Conservation (phyloP, 768 basidiomycete species). For the Suillus clintonianus region DNA sequence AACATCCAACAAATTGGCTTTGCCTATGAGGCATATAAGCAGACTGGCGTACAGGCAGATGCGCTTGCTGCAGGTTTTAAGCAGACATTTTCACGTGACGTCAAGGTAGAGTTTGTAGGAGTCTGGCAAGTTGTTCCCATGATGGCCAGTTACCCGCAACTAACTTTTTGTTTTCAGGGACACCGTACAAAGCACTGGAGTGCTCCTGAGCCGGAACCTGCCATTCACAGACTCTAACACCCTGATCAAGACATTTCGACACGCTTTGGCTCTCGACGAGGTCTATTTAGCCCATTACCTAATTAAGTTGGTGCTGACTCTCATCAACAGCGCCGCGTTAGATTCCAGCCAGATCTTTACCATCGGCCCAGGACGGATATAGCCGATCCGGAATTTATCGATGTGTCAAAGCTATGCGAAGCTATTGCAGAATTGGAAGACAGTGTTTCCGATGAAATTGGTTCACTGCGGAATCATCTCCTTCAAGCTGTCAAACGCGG, state of each 20-base stretch:
- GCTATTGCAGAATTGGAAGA: neutral
- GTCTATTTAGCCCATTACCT: conserved; percentile 32
- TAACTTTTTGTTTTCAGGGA: conserved; percentile 49
- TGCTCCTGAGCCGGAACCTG: conserved; percentile 56
- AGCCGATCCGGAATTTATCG: conserved; percentile 30
- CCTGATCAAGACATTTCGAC: conserved; percentile 70
- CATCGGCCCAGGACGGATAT: conserved; percentile 39
- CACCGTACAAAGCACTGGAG: conserved; percentile 76
- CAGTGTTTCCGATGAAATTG: neutral
- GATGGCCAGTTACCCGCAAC: neutral
- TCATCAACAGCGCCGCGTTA: conserved; percentile 55
- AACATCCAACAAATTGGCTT: conserved; percentile 72
- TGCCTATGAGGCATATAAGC: conserved; percentile 72
- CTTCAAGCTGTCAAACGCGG: neutral
- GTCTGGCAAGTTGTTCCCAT: conserved; percentile 55
- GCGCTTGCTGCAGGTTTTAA: conserved; percentile 68
- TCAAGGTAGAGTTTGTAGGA: conserved; percentile 77
- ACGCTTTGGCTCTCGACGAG: conserved; percentile 79
- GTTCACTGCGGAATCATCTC: neutral
- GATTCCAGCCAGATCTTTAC: conserved; percentile 64
- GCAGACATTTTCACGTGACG: conserved; percentile 64
- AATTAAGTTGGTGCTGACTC: conserved; percentile 10
- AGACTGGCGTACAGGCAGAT: conserved; percentile 45
- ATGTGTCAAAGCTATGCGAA: conserved; percentile 2
- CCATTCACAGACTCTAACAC: conserved; percentile 69